Evolutionary conservation across 2,329 filamentous ascomycete species (phyloP).

Genomic region (Fonsecaea multimorphosa): DNA sequence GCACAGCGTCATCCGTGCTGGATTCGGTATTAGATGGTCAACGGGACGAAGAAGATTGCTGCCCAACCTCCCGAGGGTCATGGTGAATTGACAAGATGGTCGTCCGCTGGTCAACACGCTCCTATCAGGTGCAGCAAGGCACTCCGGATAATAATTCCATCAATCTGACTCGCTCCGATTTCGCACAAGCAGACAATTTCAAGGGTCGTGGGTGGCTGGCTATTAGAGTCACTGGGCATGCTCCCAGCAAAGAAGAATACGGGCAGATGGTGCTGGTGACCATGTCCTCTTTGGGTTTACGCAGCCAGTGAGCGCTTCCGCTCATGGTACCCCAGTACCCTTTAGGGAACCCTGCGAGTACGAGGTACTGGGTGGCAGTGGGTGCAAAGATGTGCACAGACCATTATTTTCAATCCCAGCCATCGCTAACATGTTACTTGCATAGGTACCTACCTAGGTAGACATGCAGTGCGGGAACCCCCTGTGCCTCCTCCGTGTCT

Average conservation of each 20-base stretch:
- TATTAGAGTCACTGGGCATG: not conserved
- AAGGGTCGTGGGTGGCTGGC: not conserved
- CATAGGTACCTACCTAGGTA: not conserved
- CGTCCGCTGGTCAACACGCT: not conserved
- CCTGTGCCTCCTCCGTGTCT: not conserved
- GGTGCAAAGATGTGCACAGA: no score
- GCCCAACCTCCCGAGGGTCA: not conserved
- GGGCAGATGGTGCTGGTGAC: not conserved
- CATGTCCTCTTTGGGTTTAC: not conserved
- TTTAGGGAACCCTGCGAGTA: not conserved
- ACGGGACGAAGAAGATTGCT: not conserved
- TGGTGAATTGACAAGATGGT: not conserved
- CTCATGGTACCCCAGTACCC: not conserved
- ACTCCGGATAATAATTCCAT: not conserved
- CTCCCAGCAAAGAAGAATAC: not conserved
- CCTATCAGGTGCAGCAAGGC: not conserved
- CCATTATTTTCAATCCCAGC: not conserved
- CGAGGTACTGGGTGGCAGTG: no score
- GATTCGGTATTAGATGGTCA: not conserved
- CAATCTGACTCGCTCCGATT: not conserved
- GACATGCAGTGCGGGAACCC: not conserved
- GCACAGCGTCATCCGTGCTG: not conserved
- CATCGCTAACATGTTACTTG: not conserved
- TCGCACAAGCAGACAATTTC: not conserved
- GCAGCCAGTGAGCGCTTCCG: constrained; percentile 1